Evolutionary conservation across 331 rosid genomes (phyloP), one percentile per base, ranked within the genome.

Genomic region (Quercus lobata): DNA sequence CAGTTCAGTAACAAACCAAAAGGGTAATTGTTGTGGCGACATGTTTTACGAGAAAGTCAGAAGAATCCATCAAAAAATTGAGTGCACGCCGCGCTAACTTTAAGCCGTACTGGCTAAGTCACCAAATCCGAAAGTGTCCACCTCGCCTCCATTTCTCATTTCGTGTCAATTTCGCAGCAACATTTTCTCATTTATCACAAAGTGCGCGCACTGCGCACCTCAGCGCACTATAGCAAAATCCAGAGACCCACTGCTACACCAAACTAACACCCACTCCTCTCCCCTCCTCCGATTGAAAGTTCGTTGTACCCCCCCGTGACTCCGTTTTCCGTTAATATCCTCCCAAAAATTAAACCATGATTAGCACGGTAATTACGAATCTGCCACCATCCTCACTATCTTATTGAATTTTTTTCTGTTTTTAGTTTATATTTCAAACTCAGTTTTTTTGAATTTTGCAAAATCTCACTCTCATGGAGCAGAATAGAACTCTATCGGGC

Each of bases 401-500:
- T 19, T 41, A 41, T 41, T 41, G 46, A 41, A 8, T 71, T 72
- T 16, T 27, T 35, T 32, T 12, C 62, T n/a, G 22, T 69, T 57
- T 63, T 11, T 16, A n/a, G 41, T 52, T 52, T 74, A 15, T 1
- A 27, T 54, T 68, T 78, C 71, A 34, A 32, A 41, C 46, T 41
- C 12, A 41, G 46, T 41, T 41, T 41, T 52, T 73, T 41, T 55
- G 10, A 54, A 68, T 72, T 79, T 71, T 74, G 68, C 52, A 16
- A 55, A n/a, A 57, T 49, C 17, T 49, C 17, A 11, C 15, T 49
- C 30, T 24, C 18, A 89, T 90, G 94, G 94, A 90, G 87, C 96
- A 93, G 87, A 94, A 88, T 84, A 87, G 90, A 77, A 88, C 84
- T 69, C 65, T 81, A 54, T 82, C 98, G 66, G 93, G 91, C n/a